Base-by-base conservation (phyloP, 768 basidiomycete genomes). In the Podaxis pistillaris region DNA sequence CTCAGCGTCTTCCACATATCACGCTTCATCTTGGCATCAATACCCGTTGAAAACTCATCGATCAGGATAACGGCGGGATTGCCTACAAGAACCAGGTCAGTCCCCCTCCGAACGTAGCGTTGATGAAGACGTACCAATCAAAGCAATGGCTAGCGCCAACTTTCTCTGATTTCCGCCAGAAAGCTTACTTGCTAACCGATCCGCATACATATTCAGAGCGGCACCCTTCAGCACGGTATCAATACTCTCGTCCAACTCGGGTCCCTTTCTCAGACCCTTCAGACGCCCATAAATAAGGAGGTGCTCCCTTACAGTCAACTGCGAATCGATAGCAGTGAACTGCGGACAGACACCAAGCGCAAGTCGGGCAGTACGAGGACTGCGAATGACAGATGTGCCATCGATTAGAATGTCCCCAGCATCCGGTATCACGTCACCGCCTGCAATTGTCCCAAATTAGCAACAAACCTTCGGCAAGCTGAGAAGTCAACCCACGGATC, bases 101-200 rank as follows among this genome's bases (percentile, higher is more conserved):
- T 28, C n/a, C 15, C 15, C 19, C 13, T 50, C 46, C 4, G 1
- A 33, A 56, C 47, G 41, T 38, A 36, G 1, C 12, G 17, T 17
- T 8, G 15, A 17, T 44, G 3, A 4, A 60, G 30, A 57, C 67
- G 3, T 49, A 66, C 67, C 65, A 49, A 74, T 89, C 54, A 93
- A 76, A 5, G 91, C 86, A 63, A 93, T 92, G 3, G 91, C 89
- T 49, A 93, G 76, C 0, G 88, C 78, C 19, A 93, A 71, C 66
- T 93, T 93, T 40, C 91, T 78, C 69, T 91, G 90, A 67, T 93
- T 92, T 1, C 91, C 91, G 0, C 91, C 89, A 2, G 88, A 90
- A 24, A 93, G 75, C 68, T 85, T 87, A 66, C 86, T 88, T 0
- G 91, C 91, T 19, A 92, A 72, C 12, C 89, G 81, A 69, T 91